phyloP scores from a whole-genome alignment of 2,329 filamentous ascomycete species.

The Pseudogymnoascus sp. region DNA sequence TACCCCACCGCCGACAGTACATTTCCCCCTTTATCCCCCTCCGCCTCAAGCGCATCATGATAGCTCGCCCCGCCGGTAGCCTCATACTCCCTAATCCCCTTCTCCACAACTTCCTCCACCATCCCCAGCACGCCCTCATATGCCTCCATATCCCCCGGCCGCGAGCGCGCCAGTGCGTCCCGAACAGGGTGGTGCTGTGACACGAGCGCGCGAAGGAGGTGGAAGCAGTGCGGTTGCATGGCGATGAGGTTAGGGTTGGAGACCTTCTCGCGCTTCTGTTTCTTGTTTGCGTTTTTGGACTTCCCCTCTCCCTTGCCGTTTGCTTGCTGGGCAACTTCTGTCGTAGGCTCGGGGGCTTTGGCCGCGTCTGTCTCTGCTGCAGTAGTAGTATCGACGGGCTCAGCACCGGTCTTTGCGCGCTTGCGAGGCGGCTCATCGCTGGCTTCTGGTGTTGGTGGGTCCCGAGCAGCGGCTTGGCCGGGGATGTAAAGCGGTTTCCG shows the following conservation, averaged over 20 bases:
- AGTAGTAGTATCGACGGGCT: conserved; percentile 33
- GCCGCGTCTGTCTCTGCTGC: conserved; percentile 10
- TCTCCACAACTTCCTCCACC: conserved; percentile 66
- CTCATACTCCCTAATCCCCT: conserved; percentile 62
- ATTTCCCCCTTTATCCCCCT: conserved; percentile 27
- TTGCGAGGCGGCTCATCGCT: conserved; percentile 43
- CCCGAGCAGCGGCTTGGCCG: conserved; percentile 31
- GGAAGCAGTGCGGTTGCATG: conserved; percentile 90
- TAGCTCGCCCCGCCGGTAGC: conserved; percentile 42
- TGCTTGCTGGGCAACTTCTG: conserved; percentile 23
- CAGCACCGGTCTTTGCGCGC: conserved; percentile 34
- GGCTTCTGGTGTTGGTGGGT: conserved; percentile 30
- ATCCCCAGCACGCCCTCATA: conserved; percentile 70
- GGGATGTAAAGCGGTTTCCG: conserved; percentile 68
- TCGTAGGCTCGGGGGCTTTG: conserved; percentile 8
- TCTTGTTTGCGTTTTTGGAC: conserved; percentile 33
- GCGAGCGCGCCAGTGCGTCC: conserved; percentile 66
- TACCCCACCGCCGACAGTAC: conserved; percentile 27
- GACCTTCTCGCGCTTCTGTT: conserved; percentile 30
- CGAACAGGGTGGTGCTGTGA: conserved; percentile 73
- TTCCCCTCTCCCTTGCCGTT: conserved; percentile 19
- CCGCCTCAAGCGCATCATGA: conserved; percentile 31
- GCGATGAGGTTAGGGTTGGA: conserved; percentile 58
- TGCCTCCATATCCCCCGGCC: conserved; percentile 61
- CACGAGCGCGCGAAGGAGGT: conserved; percentile 77